These are phyloP conservation scores for Fusarium ramigenum DNA, from an alignment of 2,329 filamentous ascomycete genomes.

Conservation along the genomic window DNA sequence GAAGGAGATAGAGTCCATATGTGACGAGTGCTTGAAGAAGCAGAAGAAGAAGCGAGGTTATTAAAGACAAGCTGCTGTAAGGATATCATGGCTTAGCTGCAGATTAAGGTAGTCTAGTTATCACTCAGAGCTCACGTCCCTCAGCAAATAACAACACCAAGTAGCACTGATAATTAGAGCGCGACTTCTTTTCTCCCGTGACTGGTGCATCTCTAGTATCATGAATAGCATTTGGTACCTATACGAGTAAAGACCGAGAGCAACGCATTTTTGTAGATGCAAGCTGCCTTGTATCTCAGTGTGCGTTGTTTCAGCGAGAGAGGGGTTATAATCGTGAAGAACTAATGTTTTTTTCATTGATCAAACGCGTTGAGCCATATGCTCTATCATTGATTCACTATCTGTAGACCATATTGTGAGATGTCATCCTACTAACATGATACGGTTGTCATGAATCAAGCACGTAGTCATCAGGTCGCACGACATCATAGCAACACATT, in stretches of 20 bases:
- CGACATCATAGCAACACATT: too few species aligned
- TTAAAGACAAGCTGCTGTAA: too few species aligned
- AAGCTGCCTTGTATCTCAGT: neutral
- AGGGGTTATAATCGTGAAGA: neutral
- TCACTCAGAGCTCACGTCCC: neutral
- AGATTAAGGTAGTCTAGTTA: too few species aligned
- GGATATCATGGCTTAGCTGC: neutral
- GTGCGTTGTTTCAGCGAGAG: too few species aligned
- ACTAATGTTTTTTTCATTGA: too few species aligned
- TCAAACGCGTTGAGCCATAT: neutral
- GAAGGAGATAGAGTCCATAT: neutral
- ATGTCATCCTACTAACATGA: neutral
- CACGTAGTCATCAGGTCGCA: neutral
- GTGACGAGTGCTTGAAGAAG: neutral
- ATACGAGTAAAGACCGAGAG: neutral
- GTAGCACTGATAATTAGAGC: rapidly evolving
- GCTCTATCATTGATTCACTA: neutral
- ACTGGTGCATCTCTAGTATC: conserved; percentile 29
- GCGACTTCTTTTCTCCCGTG: conserved; percentile 16
- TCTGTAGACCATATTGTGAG: neutral
- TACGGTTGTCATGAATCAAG: too few species aligned
- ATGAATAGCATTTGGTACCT: conserved; percentile 32
- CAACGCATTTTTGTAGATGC: neutral
- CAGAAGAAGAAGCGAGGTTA: neutral
- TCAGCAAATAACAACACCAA: too few species aligned